Conservation (phyloP, 345 rosid genomes). For the rapeseed (Brassica napus) region DNA sequence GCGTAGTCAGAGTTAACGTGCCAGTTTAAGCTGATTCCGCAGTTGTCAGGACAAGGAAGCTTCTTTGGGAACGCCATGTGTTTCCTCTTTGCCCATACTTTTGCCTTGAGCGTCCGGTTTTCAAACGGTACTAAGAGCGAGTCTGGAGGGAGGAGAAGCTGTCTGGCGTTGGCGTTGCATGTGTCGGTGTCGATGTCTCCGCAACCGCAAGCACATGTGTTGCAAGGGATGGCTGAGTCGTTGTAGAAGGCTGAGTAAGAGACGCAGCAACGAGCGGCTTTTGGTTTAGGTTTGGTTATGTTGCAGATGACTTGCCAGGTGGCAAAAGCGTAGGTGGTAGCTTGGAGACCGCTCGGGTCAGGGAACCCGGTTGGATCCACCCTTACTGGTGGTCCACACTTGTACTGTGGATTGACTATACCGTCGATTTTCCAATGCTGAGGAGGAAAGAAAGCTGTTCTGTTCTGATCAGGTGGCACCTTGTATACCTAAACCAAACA, state of each 20-base stretch:
- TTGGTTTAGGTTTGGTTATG: conserved; percentile 62
- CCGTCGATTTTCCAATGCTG: conserved; percentile 74
- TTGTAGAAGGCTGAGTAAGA: conserved; percentile 91
- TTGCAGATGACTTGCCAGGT: conserved; percentile 85
- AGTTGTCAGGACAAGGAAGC: conserved; percentile 87
- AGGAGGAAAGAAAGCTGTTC: conserved; percentile 75
- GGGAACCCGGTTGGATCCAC: conserved; percentile 77
- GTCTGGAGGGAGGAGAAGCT: conserved; percentile 78
- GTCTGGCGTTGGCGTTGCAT: conserved; percentile 52
- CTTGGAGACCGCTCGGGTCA: conserved; percentile 66
- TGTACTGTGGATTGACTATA: conserved; percentile 60
- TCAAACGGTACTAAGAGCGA: conserved; percentile 68
- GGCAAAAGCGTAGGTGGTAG: conserved; percentile 58
- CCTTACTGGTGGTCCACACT: conserved; percentile 67
- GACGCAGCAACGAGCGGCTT: conserved; percentile 71
- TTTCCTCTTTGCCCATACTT: conserved; percentile 72
- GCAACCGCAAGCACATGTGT: conserved; percentile 93
- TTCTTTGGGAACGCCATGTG: conserved; percentile 50
- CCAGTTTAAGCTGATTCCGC: conserved; percentile 92
- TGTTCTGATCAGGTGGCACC: conserved; percentile 67
- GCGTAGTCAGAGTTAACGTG: conserved; percentile 70
- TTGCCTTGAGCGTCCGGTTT: conserved; percentile 65
- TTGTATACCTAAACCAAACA: conserved; percentile 60
- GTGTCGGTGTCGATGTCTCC: conserved; percentile 40
- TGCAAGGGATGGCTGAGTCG: conserved; percentile 77